Evolutionary conservation across 139 green algal species (phyloP).

Genomic region (Picochlorum sp.): DNA sequence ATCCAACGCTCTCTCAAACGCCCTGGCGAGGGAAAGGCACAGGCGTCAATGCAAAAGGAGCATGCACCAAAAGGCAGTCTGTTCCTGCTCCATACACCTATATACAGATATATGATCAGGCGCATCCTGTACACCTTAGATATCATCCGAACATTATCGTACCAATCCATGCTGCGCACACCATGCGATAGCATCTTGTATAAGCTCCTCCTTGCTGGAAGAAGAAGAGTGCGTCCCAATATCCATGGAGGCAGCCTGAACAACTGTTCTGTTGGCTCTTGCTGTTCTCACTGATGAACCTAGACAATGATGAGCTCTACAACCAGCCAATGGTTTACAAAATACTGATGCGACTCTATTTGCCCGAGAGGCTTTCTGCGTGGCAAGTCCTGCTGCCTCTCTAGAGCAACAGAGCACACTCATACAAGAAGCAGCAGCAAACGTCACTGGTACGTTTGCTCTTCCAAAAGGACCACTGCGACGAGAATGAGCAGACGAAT

Average conservation of each 20-base stretch:
- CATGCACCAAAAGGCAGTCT: slow-evolving; percentile 51
- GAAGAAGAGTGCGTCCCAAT: background rate
- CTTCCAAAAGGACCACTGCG: too few relatives aligned
- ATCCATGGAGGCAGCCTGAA: background rate
- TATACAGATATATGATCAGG: background rate
- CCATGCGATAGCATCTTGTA: slow-evolving; percentile 71
- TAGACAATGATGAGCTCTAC: too few relatives aligned
- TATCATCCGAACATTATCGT: background rate
- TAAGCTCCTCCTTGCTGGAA: slow-evolving; percentile 22
- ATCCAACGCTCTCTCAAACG: slow-evolving; percentile 42
- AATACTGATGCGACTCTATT: too few relatives aligned
- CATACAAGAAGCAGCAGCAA: too few relatives aligned
- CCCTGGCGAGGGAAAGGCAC: slow-evolving; percentile 64
- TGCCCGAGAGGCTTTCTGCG: too few relatives aligned
- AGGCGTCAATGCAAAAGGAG: slow-evolving; percentile 75
- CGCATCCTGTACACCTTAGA: background rate
- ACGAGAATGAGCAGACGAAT: too few relatives aligned
- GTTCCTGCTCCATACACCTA: slow-evolving; percentile 36
- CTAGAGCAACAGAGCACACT: too few relatives aligned
- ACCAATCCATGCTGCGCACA: slow-evolving; percentile 70
- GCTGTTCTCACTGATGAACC: too few relatives aligned
- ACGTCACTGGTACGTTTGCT: too few relatives aligned
- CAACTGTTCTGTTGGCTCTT: background rate
- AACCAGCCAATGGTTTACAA: too few relatives aligned
- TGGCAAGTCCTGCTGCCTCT: too few relatives aligned